Conservation (phyloP, 2,329 filamentous ascomycete species). For the Fusarium secorum region DNA sequence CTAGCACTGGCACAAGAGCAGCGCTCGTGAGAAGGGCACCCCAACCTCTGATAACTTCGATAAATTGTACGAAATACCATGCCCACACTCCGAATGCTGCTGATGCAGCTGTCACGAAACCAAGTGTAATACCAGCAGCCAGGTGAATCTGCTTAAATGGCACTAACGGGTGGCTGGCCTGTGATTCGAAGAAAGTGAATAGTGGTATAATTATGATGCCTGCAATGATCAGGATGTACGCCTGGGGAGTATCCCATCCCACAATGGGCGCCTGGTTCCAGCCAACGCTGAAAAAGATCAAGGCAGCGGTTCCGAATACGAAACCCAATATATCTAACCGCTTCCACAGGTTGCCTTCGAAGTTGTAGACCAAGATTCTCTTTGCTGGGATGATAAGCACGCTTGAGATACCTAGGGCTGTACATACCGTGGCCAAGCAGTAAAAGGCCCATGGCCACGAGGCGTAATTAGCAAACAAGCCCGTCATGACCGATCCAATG, state of each 20-base stretch:
- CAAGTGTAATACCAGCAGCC: conserved; percentile 24
- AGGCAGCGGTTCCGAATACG: conserved; percentile 16
- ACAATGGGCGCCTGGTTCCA: conserved; percentile 38
- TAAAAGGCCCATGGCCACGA: conserved; percentile 42
- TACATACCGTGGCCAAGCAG: conserved; percentile 29
- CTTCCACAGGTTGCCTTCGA: conserved; percentile 39
- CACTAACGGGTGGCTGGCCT: conserved; percentile 35
- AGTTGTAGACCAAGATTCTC: conserved; percentile 32
- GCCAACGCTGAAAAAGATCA: conserved; percentile 37
- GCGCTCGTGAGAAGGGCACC: conserved; percentile 29
- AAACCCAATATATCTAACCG: conserved; percentile 33
- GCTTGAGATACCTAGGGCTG: conserved; percentile 32
- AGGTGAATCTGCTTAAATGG: conserved; percentile 34
- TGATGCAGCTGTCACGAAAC: conserved; percentile 31
- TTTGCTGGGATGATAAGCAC: conserved; percentile 33
- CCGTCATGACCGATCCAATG: conserved; percentile 37
- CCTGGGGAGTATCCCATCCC: conserved; percentile 22
- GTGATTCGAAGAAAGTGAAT: conserved; percentile 30
- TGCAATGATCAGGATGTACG: conserved; percentile 33
- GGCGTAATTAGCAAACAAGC: conserved; percentile 33
- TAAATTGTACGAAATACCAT: conserved; percentile 40
- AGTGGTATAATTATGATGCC: conserved; percentile 26
- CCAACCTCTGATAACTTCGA: conserved; percentile 38
- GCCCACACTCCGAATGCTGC: conserved; percentile 39
- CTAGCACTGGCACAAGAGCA: conserved; percentile 35